phyloP scores from a whole-genome alignment of 257 asterid genomes.

The Gentiana macrophylla region DNA sequence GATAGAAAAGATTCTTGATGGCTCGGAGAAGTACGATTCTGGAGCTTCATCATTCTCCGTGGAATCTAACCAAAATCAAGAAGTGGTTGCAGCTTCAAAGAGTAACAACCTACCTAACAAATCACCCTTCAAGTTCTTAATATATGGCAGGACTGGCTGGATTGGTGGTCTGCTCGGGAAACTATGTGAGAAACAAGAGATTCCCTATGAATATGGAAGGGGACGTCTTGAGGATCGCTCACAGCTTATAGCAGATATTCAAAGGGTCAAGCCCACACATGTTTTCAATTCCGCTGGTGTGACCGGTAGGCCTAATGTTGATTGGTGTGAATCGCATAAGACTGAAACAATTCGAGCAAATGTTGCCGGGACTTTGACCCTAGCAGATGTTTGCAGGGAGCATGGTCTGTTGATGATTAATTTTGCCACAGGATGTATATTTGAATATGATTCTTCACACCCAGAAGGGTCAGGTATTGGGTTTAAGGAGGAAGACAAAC shows the following conservation, averaged over 20 bases:
- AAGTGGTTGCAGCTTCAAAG: slow-evolving; percentile 46
- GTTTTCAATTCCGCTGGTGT: slow-evolving; percentile 96
- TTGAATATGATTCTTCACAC: slow-evolving; percentile 71
- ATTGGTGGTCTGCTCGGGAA: slow-evolving; percentile 92
- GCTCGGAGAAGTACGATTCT: slow-evolving; percentile 51
- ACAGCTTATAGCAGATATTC: slow-evolving; percentile 52
- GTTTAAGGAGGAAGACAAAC: slow-evolving; percentile 83
- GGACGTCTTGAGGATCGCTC: slow-evolving; percentile 81
- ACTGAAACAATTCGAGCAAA: slow-evolving; percentile 79
- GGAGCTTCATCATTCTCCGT: slow-evolving; percentile 38
- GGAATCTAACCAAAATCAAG: slow-evolving; percentile 30
- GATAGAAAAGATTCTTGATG: slow-evolving; percentile 53
- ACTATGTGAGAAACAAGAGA: slow-evolving; percentile 83
- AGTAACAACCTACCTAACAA: slow-evolving; percentile 29
- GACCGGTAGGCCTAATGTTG: slow-evolving; percentile 97
- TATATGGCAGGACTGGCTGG: slow-evolving; percentile 94
- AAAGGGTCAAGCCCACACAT: slow-evolving; percentile 70
- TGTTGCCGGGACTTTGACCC: slow-evolving; percentile 82
- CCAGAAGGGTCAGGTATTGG: slow-evolving; percentile 95
- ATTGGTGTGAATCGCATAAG: slow-evolving; percentile 94
- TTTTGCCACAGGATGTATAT: slow-evolving; percentile 92
- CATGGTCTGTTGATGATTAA: slow-evolving; percentile 61
- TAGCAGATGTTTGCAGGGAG: slow-evolving; percentile 90
- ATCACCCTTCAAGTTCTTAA: slow-evolving; percentile 67
- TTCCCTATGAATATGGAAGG: slow-evolving; percentile 70